These are phyloP conservation scores for Leccinum fibrillosum DNA, from an alignment of 768 basidiomycete genomes.

Conservation along the genomic window DNA sequence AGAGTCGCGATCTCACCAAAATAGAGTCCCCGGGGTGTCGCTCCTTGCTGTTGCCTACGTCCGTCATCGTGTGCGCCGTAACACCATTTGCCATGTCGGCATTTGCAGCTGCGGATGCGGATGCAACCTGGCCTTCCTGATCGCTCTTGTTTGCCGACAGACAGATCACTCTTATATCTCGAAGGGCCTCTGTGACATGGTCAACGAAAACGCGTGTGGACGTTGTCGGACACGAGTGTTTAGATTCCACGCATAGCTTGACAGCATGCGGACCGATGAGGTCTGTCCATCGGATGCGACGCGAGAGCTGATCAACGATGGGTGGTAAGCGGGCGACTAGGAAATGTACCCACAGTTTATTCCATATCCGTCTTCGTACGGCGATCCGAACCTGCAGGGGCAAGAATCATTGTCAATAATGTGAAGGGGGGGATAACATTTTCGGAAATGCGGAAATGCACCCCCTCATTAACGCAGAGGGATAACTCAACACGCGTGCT, in stretches of 20 bases:
- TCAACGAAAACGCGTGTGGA: constrained; percentile 68
- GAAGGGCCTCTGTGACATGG: constrained; percentile 57
- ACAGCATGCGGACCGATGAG: constrained; percentile 73
- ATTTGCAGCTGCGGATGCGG: neutral
- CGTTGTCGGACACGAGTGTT: constrained; percentile 63
- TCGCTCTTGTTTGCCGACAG: constrained; percentile 5
- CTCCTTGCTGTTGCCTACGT: neutral
- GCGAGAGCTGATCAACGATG: neutral
- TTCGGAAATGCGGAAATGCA: neutral
- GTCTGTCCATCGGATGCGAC: constrained; percentile 45
- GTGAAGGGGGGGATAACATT: neutral
- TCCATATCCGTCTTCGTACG: constrained; percentile 85
- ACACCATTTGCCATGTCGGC: neutral
- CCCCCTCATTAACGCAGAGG: neutral
- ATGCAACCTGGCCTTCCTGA: constrained; percentile 4
- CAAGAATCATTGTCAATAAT: constrained; percentile 6
- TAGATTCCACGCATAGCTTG: constrained; percentile 94
- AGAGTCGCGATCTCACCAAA: constrained; percentile 18
- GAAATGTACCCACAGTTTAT: constrained; percentile 70
- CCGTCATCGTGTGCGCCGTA: too few relatives aligned
- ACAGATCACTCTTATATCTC: constrained; percentile 66
- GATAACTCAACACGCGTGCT: constrained; percentile 13
- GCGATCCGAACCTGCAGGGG: constrained; percentile 64
- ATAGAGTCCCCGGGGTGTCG: neutral
- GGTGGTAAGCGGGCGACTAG: neutral